Evolutionary conservation across 108 stramenopile species (phyloP), one percentile per base, ranked within the genome.

Genomic region (Nitzschia sp.): DNA sequence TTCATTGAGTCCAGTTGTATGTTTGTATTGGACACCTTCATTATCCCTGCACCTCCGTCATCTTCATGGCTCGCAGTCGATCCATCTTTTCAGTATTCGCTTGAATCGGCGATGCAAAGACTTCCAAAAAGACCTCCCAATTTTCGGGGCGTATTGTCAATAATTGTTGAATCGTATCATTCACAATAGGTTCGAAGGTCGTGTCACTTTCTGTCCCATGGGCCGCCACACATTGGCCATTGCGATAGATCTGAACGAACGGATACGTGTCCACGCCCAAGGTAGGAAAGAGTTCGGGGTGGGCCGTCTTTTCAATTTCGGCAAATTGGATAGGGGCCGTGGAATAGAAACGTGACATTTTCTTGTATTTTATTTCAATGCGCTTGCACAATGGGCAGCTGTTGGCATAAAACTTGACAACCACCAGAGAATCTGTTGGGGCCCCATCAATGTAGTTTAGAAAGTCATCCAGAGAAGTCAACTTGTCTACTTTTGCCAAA

Each of bases 291-390:
- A 65, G 21, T 23, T 51, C 28, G 6, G 64, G 64, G 28, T 65
- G 42, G 15, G 48, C 64, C 29, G 64, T 65, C 29, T 45, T 65
- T 65, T 65, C 64, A 30, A 65, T 46, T 31, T 46, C 46, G 25
- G 46, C 46, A 42, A 65, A 65, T 29, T 49, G 42, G 27, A 65
- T 65, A 11, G 64, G 64, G 26, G 46, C 64, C 6, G 46, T 65
- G 3, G 3, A 11, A 25, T 46, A 31, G 19, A 30, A 49, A 24
- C 47, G 42, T 6, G 64, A 31, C 64, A 65, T 47, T 31, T 65
- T 65, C 42, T 65, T 65, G 30, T 49, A 65, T 28, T 65, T 65
- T 11, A 65, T 4, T 29, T 29, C 46, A 21, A 65, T 42, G 27
- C 48, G 13, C 8, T 46, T 65, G 46, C 64, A 65, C 23, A 65